These are phyloP conservation scores for Colletotrichum lindemuthianum DNA, from an alignment of 2,329 filamentous ascomycete species.

Conservation along the genomic window DNA sequence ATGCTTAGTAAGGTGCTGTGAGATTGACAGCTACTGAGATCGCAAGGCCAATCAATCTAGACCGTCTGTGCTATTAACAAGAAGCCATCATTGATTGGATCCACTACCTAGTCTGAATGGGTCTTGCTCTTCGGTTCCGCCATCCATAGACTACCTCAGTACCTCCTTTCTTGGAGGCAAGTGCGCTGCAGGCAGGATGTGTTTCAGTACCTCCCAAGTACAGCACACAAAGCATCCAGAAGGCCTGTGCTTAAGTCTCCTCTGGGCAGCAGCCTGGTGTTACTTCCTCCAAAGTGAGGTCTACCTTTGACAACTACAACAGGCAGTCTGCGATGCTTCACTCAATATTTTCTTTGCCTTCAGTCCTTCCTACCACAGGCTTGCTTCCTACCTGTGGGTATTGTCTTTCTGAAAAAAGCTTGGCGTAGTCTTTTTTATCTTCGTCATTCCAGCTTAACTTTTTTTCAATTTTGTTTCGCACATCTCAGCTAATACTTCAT, in stretches of 20 bases:
- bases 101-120: constrained; percentile 7
- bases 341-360: neutral
- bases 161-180: too few relatives aligned
- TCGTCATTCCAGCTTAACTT: neutral
- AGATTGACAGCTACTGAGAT: too few relatives aligned
- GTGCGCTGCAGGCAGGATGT: too few relatives aligned
- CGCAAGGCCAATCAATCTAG: neutral
- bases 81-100: constrained; percentile 12
- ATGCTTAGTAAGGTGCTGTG: too few relatives aligned
- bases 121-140: constrained; percentile 20
- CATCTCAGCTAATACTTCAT: too few relatives aligned
- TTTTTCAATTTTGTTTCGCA: too few relatives aligned
- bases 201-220: too few relatives aligned
- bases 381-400: neutral
- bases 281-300: neutral
- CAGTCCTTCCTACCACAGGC: constrained; percentile 6
- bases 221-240: too few relatives aligned
- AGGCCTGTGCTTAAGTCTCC: neutral
- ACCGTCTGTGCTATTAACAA: neutral
- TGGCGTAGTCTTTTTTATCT: neutral
- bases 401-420: constrained; percentile 4
- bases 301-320: constrained; percentile 20
- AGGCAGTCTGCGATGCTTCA: constrained; percentile 23
- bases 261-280: constrained; percentile 24
- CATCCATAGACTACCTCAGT: constrained; percentile 13